Conservation (phyloP, 176 grass and related monocot species). For the Carex cristatella region DNA sequence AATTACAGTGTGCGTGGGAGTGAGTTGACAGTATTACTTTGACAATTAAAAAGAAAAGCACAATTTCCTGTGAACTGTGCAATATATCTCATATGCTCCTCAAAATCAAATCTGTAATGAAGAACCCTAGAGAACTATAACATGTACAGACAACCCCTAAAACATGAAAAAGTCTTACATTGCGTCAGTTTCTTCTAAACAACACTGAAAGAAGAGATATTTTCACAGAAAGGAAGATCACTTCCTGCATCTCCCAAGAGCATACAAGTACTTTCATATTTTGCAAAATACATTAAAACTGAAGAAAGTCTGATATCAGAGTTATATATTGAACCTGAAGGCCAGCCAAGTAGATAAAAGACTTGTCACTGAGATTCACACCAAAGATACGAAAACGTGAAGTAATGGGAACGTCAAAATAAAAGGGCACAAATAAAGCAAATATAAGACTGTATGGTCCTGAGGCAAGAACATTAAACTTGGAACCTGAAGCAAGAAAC, state of each 20-base stretch:
- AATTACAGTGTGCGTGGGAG: background rate
- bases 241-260: background rate
- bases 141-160: background rate
- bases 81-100: background rate
- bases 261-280: background rate
- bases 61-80: background rate
- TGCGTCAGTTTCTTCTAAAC: background rate
- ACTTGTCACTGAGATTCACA: constrained; percentile 74
- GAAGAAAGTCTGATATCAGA: constrained; percentile 28
- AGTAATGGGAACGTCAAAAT: constrained; percentile 77
- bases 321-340: constrained; percentile 56
- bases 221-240: background rate
- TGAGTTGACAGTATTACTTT: background rate
- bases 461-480: constrained; percentile 53
- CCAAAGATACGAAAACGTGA: constrained; percentile 79
- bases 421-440: constrained; percentile 84
- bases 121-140: background rate
- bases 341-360: constrained; percentile 82
- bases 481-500: constrained; percentile 54
- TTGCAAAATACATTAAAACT: background rate
- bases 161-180: background rate
- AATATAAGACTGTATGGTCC: constrained; percentile 95
- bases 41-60: background rate
- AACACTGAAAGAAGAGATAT: background rate
- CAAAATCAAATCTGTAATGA: background rate